Conservation (phyloP, 1,139 yeast genomes). For the Kodamaea alishanica region DNA sequence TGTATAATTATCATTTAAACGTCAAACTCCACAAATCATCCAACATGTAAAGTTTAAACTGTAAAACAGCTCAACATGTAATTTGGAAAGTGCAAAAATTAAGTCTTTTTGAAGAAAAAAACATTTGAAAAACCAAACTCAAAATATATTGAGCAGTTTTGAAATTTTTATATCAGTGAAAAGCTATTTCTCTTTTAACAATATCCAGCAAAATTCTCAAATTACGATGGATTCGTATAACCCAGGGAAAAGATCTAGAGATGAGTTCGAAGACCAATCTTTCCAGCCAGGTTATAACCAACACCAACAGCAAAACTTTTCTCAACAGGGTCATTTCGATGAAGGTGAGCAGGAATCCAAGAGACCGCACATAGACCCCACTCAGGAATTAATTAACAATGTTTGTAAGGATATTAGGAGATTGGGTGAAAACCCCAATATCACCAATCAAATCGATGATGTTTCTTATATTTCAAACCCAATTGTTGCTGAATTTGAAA, state of each 20-base stretch:
- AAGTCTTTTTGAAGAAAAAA: too few species aligned
- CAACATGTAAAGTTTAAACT: too few species aligned
- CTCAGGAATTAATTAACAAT: slow-evolving; percentile 39
- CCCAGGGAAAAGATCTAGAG: slow-evolving; percentile 37
- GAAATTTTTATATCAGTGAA: too few species aligned
- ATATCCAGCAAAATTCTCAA: background rate
- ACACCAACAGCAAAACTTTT: slow-evolving; percentile 7
- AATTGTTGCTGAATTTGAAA: slow-evolving; percentile 65
- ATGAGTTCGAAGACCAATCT: slow-evolving; percentile 30
- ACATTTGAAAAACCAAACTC: too few species aligned
- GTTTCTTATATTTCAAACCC: slow-evolving; percentile 65
- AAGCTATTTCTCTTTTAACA: too few species aligned
- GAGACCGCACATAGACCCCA: slow-evolving; percentile 41
- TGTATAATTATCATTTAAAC: too few species aligned
- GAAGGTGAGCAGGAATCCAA: slow-evolving; percentile 23
- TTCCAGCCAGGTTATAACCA: slow-evolving; percentile 4
- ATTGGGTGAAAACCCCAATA: slow-evolving; percentile 60
- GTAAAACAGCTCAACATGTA: too few species aligned
- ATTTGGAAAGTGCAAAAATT: too few species aligned
- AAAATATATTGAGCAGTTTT: too few species aligned
- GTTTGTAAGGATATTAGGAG: slow-evolving; percentile 57
- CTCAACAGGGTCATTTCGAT: slow-evolving; percentile 11
- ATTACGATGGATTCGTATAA: slow-evolving; percentile 18
- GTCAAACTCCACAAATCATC: too few species aligned
- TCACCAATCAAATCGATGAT: slow-evolving; percentile 55